Evolutionary conservation across 768 basidiomycete genomes (phyloP).

Genomic region (Coprinellus micaceus): DNA sequence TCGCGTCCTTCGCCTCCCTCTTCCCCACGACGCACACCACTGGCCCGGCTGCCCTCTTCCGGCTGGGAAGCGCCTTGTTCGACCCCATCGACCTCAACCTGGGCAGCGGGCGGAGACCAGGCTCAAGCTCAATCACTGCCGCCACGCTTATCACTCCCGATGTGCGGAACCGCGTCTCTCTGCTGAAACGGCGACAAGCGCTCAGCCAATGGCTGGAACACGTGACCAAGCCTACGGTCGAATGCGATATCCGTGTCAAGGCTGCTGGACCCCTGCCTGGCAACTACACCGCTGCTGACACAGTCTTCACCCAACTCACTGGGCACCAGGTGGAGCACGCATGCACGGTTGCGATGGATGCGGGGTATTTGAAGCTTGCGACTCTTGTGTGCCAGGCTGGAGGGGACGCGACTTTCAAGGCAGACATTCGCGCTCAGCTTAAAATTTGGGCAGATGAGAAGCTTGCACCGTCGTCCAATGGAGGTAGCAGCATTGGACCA

Average conservation of each 20-base stretch:
- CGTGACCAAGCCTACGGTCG: slow-evolving; percentile 66
- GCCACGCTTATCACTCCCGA: slow-evolving; percentile 49
- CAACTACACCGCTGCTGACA: slow-evolving; percentile 40
- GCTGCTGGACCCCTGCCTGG: slow-evolving; percentile 24
- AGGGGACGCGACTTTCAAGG: slow-evolving; percentile 70
- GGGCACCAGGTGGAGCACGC: slow-evolving; percentile 89
- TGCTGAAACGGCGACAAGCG: slow-evolving; percentile 71
- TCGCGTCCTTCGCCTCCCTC: slow-evolving; percentile 70
- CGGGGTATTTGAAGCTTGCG: slow-evolving; percentile 79
- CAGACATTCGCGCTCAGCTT: slow-evolving; percentile 71
- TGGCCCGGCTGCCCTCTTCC: slow-evolving; percentile 77
- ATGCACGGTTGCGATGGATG: slow-evolving; percentile 66
- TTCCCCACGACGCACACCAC: slow-evolving; percentile 70
- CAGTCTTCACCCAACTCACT: slow-evolving; percentile 75
- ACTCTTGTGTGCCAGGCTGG: slow-evolving; percentile 86
- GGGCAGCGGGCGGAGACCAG: slow-evolving; percentile 26
- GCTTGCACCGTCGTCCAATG: slow-evolving; percentile 34
- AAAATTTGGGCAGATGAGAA: slow-evolving; percentile 77
- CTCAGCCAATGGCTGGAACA: slow-evolving; percentile 84
- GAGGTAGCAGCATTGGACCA: slow-evolving; percentile 13
- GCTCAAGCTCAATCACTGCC: slow-evolving; percentile 6
- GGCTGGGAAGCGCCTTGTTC: slow-evolving; percentile 86
- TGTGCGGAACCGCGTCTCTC: slow-evolving; percentile 54
- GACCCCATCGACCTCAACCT: slow-evolving; percentile 75
- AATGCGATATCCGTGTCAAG: slow-evolving; percentile 53